phyloP scores from a whole-genome alignment of 805 yeast genomes.

The Candida pseudoglaebosa region DNA sequence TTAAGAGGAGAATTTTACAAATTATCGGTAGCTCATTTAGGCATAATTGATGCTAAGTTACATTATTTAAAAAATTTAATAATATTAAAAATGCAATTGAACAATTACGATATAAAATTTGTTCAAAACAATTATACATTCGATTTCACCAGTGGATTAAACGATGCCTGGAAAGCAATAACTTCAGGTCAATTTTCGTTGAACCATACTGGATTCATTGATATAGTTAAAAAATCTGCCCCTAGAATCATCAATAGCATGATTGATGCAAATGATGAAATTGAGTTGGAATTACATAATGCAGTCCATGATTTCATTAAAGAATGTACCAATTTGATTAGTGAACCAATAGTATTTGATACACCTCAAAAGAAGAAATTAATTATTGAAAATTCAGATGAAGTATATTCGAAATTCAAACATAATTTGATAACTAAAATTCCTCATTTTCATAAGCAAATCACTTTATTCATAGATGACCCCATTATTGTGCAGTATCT shows the following conservation, averaged over 20 bases:
- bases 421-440: conserved; percentile 49
- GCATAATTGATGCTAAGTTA: conserved; percentile 55
- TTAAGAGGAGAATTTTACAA: conserved; percentile 50
- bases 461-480: conserved; percentile 56
- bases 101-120: conserved; percentile 74
- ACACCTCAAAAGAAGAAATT: conserved; percentile 9
- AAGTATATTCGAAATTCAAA: conserved; percentile 40
- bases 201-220: conserved; percentile 37
- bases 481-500: conserved; percentile 32
- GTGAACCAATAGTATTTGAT: conserved; percentile 37
- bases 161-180: conserved; percentile 38
- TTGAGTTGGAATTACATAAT: conserved; percentile 68
- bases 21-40: conserved; percentile 42
- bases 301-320: conserved; percentile 67
- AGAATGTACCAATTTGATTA: conserved; percentile 40
- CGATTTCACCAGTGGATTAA: conserved; percentile 74
- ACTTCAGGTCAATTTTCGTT: conserved; percentile 43
- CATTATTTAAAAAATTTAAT: conserved; percentile 71
- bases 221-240: conserved; percentile 60
- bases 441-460: conserved; percentile 51
- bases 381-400: conserved; percentile 21
- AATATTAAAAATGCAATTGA: conserved; percentile 63
- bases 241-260: conserved; percentile 79
- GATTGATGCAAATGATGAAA: conserved; percentile 71
- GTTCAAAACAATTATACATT: conserved; percentile 67